Conservation (phyloP, 768 basidiomycete species). For the Trametes cinnabarina region DNA sequence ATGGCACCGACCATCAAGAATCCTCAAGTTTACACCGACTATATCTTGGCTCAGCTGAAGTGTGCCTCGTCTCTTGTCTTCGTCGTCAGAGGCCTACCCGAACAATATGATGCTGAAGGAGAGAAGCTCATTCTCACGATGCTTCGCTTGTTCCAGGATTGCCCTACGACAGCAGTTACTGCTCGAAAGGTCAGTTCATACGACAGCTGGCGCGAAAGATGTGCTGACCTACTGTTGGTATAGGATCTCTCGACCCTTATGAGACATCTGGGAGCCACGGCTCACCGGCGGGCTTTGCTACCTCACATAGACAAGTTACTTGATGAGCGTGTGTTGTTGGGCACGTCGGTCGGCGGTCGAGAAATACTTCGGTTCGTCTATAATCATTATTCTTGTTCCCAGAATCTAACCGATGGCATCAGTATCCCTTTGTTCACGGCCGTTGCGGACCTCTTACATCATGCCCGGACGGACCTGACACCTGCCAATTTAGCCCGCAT, state of each 20-base stretch:
- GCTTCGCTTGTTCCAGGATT: conserved; percentile 89
- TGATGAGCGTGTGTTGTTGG: conserved; percentile 86
- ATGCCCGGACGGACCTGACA: conserved; percentile 79
- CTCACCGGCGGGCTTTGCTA: conserved; percentile 75
- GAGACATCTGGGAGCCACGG: conserved; percentile 80
- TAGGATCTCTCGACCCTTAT: conserved; percentile 93
- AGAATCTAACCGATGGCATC: not conserved
- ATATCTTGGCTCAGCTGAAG: conserved; percentile 91
- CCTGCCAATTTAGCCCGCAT: conserved; percentile 73
- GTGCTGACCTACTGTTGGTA: not conserved
- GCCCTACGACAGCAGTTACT: conserved; percentile 79
- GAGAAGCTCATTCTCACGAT: conserved; percentile 79
- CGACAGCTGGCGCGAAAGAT: not conserved
- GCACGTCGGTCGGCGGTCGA: conserved; percentile 76
- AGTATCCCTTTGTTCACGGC: conserved; percentile 83
- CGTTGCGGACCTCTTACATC: conserved; percentile 91
- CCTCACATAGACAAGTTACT: conserved; percentile 86
- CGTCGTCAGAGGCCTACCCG: conserved; percentile 68
- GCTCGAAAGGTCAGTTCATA: conserved; percentile 64
- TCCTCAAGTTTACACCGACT: conserved; percentile 70
- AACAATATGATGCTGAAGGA: conserved; percentile 69
- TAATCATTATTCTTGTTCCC: not conserved
- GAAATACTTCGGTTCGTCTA: conserved; percentile 73
- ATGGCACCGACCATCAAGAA: conserved; percentile 78
- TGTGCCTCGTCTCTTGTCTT: conserved; percentile 92